phyloP scores from a whole-genome alignment of 495 filamentous ascomycete species.

The Podospora fimiseda region DNA sequence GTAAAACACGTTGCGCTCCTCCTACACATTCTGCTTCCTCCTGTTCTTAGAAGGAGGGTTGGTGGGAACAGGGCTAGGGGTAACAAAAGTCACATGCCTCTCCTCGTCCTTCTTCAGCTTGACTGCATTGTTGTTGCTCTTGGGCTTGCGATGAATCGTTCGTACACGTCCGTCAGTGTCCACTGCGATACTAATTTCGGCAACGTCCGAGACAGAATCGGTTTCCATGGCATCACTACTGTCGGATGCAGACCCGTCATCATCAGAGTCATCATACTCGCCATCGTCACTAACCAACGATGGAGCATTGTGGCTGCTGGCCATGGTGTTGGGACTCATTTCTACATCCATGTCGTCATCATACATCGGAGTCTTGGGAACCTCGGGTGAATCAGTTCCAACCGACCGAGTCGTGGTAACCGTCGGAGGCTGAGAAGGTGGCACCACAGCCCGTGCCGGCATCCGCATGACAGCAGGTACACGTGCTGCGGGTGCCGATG shows the following conservation, averaged over 20 bases:
- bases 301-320: conserved; percentile 74
- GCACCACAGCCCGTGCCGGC: conserved; percentile 53
- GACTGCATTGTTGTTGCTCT: conserved; percentile 16
- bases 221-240: conserved; percentile 35
- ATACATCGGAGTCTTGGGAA: conserved; percentile 38
- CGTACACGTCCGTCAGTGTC: conserved; percentile 32
- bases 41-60: conserved; percentile 24
- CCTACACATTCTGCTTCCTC: conserved; percentile 23
- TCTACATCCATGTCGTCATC: conserved; percentile 53
- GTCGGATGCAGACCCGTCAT: conserved; percentile 41
- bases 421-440: conserved; percentile 37
- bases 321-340: conserved; percentile 70
- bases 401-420: conserved; percentile 12
- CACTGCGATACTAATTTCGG: conserved; percentile 43
- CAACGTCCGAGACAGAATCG: conserved; percentile 42
- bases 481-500: conserved; percentile 23
- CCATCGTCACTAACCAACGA: conserved; percentile 85
- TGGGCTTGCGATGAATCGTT: conserved; percentile 31
- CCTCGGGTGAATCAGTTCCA: conserved; percentile 15
- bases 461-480: conserved; percentile 42
- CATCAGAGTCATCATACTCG: conserved; percentile 59
- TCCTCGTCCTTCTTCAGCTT: conserved; percentile 40
- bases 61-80: conserved; percentile 29
- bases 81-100: conserved; percentile 43
- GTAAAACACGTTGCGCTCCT: background rate